Evolutionary conservation across 176 grass and related monocot species (phyloP).

Genomic region (Triticum monococcum): DNA sequence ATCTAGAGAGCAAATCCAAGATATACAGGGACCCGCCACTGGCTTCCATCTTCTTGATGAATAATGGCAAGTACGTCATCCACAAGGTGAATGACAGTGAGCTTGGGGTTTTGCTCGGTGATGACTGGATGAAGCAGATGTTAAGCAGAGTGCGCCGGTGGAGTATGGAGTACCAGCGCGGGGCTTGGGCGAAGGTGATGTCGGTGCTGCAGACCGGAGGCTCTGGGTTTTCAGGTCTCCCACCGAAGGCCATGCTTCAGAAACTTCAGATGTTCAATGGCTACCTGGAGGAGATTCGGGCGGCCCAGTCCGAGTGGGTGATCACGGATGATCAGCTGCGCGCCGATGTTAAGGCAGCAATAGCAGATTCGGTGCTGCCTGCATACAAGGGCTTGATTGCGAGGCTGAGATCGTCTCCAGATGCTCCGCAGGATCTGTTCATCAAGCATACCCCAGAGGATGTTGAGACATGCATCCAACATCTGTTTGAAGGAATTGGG

Average conservation of each 20-base stretch:
- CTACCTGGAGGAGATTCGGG: conserved; percentile 79
- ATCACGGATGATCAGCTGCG: conserved; percentile 72
- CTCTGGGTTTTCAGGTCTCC: conserved; percentile 37
- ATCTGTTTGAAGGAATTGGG: conserved; percentile 68
- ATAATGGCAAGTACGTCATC: conserved; percentile 88
- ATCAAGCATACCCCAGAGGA: conserved; percentile 76
- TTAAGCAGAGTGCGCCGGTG: conserved; percentile 77
- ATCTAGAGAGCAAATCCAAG: conserved; percentile 91
- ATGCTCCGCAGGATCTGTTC: conserved; percentile 56
- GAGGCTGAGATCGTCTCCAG: conserved; percentile 53
- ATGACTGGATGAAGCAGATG: conserved; percentile 91
- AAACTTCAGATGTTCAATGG: conserved; percentile 76
- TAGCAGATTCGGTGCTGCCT: conserved; percentile 55
- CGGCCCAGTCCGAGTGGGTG: conserved; percentile 57
- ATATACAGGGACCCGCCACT: conserved; percentile 73
- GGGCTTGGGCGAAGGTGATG: conserved; percentile 77
- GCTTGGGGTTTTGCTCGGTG: conserved; percentile 75
- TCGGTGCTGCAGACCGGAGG: conserved; percentile 70
- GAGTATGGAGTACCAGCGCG: conserved; percentile 74
- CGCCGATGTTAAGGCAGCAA: conserved; percentile 46
- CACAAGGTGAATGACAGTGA: conserved; percentile 93
- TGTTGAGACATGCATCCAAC: conserved; percentile 63
- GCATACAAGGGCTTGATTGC: conserved; percentile 61
- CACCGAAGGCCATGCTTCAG: conserved; percentile 59
- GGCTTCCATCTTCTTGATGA: conserved; percentile 87